These are phyloP conservation scores for Rhynchospora pubera DNA, from an alignment of 176 grass and related monocot genomes.

Conservation along the genomic window DNA sequence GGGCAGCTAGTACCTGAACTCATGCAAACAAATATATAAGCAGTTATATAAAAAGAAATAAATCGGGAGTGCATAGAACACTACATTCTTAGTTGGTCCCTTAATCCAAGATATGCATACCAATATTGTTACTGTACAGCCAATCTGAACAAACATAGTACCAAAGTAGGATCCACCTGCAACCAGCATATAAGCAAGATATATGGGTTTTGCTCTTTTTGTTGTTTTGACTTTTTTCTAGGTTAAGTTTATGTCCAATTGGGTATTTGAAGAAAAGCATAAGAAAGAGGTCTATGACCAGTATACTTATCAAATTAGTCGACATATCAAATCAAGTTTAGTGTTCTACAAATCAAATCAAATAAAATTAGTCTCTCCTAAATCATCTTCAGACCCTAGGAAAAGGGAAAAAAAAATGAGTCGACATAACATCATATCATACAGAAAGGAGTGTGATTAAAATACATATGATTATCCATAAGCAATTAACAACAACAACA, in stretches of 20 bases:
- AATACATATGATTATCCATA: background rate
- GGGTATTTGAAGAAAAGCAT: background rate
- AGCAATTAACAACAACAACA: background rate
- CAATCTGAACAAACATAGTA: background rate
- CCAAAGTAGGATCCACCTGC: background rate
- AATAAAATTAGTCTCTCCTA: background rate
- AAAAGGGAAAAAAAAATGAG: background rate
- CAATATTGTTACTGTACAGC: background rate
- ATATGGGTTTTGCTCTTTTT: background rate
- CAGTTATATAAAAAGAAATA: background rate
- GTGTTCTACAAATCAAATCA: no score
- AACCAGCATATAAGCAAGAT: background rate
- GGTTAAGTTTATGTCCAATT: background rate
- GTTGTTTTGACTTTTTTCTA: background rate
- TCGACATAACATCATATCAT: background rate
- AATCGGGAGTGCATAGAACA: background rate
- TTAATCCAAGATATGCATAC: background rate
- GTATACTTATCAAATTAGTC: background rate
- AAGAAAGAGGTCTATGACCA: background rate
- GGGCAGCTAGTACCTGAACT: constrained; percentile 41
- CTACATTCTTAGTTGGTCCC: background rate
- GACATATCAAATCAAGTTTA: no score
- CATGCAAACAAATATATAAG: background rate
- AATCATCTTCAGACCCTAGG: background rate
- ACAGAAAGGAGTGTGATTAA: background rate